Base-by-base conservation (phyloP, 371 early-diverging fungal species). In the Lichtheimia hyalospora region DNA sequence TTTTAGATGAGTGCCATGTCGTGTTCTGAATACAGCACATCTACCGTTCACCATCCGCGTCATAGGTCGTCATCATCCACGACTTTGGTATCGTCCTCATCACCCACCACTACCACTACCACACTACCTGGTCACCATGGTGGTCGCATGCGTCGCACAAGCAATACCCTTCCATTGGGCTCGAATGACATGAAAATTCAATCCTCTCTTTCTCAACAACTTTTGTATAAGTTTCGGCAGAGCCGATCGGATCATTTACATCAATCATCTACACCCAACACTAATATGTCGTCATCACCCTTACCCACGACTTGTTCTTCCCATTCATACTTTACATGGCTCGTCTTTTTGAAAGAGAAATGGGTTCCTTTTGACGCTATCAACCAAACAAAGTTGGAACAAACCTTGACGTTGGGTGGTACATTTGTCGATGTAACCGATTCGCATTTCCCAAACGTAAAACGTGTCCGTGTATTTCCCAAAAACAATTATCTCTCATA, bases 341-440 rank as follows among this genome's bases (percentile, higher is more conserved):
- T 74, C 28, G 71, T 71, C 14, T 74, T 74, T 53, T 60, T 66
- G 54, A 57, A 74, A 21, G 71, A 68, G n/a, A 63, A 67, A 56
- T 74, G 71, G 74, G 64, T 64, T 5, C 74, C 71, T 1, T 71
- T 74, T 62, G 74, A 74, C 52, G 41, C 64, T 3, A 42, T 54
- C 14, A 74, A 74, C 23, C 69, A 74, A 48, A 43, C 49, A 24
- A 71, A 71, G 49, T 54, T 74, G 27, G 71, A 74, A 57, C 63
- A 74, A 34, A 71, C 75, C 1, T 52, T 74, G 5, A 60, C 61
- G 8, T 44, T 71, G n/a, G 67, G 67, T 40, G 69, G 74, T n/a
- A 74, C 69, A 5, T 74, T 74, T 71, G 71, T 74, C 5, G 71
- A 74, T 43, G 62, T 74, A 16, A 52, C 54, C 6, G 74, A 74